A percentile compares a stretch with the other conserved stretches of the same genome.
Conservation (phyloP, 371 early-diverging fungal genomes). For the Mortierella sp. region DNA sequence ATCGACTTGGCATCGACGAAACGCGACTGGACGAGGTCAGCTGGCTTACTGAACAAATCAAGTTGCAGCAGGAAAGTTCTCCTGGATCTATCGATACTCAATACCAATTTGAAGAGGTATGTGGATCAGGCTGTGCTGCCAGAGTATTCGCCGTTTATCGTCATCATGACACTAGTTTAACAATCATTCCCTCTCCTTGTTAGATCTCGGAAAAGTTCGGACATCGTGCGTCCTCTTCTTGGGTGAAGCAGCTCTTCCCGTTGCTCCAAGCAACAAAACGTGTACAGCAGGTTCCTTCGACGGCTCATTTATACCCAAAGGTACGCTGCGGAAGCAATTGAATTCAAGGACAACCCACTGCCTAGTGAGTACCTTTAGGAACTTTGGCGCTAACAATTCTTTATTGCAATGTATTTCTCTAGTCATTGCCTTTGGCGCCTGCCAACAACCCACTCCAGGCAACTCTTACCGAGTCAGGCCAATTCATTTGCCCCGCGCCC, state of each 20-base stretch:
- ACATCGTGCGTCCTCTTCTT: constrained; percentile 23
- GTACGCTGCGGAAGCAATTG: too few relatives aligned
- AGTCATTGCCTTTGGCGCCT: neutral
- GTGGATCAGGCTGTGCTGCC: too few relatives aligned
- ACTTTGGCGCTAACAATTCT: too few relatives aligned
- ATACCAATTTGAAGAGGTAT: constrained; percentile 30
- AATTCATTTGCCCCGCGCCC: constrained; percentile 29
- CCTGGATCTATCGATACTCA: neutral
- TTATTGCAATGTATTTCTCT: too few relatives aligned
- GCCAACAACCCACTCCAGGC: constrained; percentile 15
- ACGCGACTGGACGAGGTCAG: constrained; percentile 42
- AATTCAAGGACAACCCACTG: too few relatives aligned
- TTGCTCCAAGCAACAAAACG: constrained; percentile 34
- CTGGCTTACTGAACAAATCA: constrained; percentile 51
- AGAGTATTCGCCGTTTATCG: neutral
- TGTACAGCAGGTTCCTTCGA: constrained; percentile 28
- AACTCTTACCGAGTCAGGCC: constrained; percentile 28
- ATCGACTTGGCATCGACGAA: constrained; percentile 46
- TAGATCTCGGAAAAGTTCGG: constrained; percentile 30
- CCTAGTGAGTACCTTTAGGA: too few relatives aligned
- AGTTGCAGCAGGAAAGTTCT: constrained; percentile 15
- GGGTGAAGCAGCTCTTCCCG: constrained; percentile 44
- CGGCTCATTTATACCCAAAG: constrained; percentile 26
- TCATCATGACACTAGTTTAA: neutral
- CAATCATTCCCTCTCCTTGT: too few relatives aligned